Evolutionary conservation across 352 stramenopile species (phyloP).

Genomic region (Sclerospora graminicola): DNA sequence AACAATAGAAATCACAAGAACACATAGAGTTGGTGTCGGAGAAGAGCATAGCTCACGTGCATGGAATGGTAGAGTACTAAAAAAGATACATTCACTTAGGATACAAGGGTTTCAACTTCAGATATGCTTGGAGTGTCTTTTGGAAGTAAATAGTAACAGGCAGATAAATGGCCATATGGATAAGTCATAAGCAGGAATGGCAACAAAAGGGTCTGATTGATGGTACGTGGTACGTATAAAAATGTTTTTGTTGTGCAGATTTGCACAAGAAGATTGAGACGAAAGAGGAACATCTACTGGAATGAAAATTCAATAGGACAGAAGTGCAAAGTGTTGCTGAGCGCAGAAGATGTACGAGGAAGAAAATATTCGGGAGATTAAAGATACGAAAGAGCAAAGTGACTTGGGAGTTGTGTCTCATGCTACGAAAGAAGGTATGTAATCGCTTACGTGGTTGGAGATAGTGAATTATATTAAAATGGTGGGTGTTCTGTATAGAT

Average conservation of each 20-base stretch:
- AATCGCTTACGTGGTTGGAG: not conserved
- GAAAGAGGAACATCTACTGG: conserved; percentile 33
- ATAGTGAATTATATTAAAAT: not conserved
- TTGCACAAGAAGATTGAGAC: conserved; percentile 40
- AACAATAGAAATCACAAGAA: too few species aligned
- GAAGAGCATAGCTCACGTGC: too few species aligned
- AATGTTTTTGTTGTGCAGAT: conserved; percentile 15
- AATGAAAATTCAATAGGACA: conserved; percentile 48
- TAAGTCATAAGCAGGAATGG: too few species aligned
- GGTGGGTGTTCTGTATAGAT: conserved; percentile 21
- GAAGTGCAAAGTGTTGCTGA: conserved; percentile 56
- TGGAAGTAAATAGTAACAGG: too few species aligned
- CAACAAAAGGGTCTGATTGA: conserved; percentile 42
- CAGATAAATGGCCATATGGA: too few species aligned
- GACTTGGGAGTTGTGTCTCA: conserved; percentile 25
- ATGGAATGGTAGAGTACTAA: too few species aligned
- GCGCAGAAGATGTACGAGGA: conserved; percentile 76
- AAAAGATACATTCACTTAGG: too few species aligned
- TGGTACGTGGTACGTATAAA: not conserved
- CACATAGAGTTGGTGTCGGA: too few species aligned
- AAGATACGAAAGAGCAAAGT: conserved; percentile 75
- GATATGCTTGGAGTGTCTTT: too few species aligned
- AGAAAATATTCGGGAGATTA: conserved; percentile 79
- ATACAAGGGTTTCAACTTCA: too few species aligned
- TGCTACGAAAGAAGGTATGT: conserved; percentile 50